A percentile compares a stretch with the other conserved stretches of the same genome.
phyloP scores from a whole-genome alignment of 2,329 filamentous ascomycete species.

The Zasmidium citrigriseum region DNA sequence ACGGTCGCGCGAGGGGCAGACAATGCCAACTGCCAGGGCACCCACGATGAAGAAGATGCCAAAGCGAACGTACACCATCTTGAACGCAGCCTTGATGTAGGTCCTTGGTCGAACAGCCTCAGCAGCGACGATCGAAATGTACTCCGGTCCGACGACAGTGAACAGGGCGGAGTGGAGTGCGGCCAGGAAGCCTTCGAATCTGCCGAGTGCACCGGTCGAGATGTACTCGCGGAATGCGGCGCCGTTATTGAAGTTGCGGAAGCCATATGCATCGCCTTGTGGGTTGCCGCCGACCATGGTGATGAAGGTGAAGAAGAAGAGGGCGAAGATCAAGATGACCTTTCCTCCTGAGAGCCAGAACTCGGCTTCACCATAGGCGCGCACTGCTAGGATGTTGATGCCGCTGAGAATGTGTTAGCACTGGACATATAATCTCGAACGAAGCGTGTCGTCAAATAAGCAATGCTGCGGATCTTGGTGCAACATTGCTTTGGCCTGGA shows the following conservation, averaged over 20 bases:
- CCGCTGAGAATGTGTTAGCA: slow-evolving; percentile 20
- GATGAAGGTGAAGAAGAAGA: slow-evolving; percentile 43
- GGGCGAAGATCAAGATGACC: slow-evolving; percentile 47
- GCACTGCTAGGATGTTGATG: slow-evolving; percentile 49
- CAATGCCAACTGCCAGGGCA: slow-evolving; percentile 47
- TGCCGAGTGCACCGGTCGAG: slow-evolving; percentile 30
- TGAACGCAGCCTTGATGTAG: slow-evolving; percentile 50
- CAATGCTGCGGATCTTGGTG: no score
- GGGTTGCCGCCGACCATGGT: slow-evolving; percentile 40
- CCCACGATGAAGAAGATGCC: slow-evolving; percentile 50
- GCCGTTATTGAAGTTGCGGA: slow-evolving; percentile 46
- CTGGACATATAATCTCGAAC: no score
- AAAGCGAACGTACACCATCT: slow-evolving; percentile 50
- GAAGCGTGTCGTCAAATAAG: no score
- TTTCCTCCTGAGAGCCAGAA: slow-evolving; percentile 57
- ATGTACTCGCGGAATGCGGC: slow-evolving; percentile 36
- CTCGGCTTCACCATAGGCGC: slow-evolving; percentile 46
- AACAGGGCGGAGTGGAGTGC: slow-evolving; percentile 44
- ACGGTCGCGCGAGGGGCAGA: slow-evolving; percentile 36
- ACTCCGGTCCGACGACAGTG: slow-evolving; percentile 50
- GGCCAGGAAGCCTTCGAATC: slow-evolving; percentile 39
- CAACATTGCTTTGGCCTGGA: no score
- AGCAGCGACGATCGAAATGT: slow-evolving; percentile 51
- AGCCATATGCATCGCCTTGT: slow-evolving; percentile 40
- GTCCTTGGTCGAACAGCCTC: slow-evolving; percentile 49